Base-by-base conservation (phyloP, 164 flowering plant species). In the Euptelea pleiosperma region DNA sequence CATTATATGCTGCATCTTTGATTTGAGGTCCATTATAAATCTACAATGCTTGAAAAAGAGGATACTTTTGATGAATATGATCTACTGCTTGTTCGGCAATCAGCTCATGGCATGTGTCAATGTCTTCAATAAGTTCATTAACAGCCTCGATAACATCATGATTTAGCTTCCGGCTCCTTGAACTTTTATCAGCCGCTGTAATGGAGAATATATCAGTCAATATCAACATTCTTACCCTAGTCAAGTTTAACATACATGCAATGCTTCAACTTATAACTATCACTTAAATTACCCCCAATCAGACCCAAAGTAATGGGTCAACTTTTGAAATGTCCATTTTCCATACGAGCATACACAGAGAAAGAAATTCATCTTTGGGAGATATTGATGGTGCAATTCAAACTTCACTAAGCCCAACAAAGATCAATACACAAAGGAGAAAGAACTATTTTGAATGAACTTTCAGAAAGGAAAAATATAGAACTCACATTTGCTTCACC, bases 61-160 rank as follows among this genome's bases (percentile, higher is more conserved):
- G 28, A 19, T 88, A 94, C 99, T 94, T 94, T 28, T 94, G 99
- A 75, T 94, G 99, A 44, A 94, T 94, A 75, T 88, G 99, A 71
- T 94, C 99, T 61, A 94, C 90, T 51, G 99, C 97, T 79, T 94
- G 97, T 63, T 94, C 97, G 48, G 99, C 95, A 71, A 94, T 91
- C 75, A 80, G 95, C 55, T 91, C 96, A 79, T 94, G 96, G 75
- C 99, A 94, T 68, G 91, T 79, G 45, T 74, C 58, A 60, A 94
- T 87, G 47, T 94, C 99, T 62, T 77, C 79, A 75, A 94, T 82
- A 58, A 91, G 95, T 57, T 94, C 95, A 73, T 94, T 94, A 37
- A 94, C 86, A 24, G 96, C 94, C 76, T 94, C 97, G 66, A 94
- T 94, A 42, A 91, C 91, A 75, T 86, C 88, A 78, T 91, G 97